Evolutionary conservation across 371 early-diverging fungal genomes (phyloP).

Genomic region (Gilbertella persicaria): DNA sequence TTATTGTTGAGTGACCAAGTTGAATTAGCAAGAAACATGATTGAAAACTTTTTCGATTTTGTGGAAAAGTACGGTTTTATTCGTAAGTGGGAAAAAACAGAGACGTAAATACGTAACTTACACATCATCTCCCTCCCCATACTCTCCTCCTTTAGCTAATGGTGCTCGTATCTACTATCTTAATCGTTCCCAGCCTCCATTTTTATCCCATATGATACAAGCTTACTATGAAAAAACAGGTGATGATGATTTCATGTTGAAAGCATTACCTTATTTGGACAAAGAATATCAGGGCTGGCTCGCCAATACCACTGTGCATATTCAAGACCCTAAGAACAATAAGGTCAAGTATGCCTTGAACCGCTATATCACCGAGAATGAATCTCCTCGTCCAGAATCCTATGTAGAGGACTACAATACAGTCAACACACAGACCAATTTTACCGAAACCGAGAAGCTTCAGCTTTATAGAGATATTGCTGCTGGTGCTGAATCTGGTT

Average conservation of each 20-base stretch:
- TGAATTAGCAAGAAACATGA: conserved; percentile 61
- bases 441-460: conserved; percentile 27
- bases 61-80: conserved; percentile 79
- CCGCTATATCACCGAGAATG: conserved; percentile 59
- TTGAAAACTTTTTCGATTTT: conserved; percentile 71
- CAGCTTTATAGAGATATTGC: conserved; percentile 71
- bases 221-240: conserved; percentile 58
- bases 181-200: conserved; percentile 88
- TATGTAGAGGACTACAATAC: conserved; percentile 71
- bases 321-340: conserved; percentile 22
- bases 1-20: conserved; percentile 66
- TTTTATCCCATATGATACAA: conserved; percentile 75
- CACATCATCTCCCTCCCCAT: too few relatives aligned
- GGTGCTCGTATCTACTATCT: conserved; percentile 87
- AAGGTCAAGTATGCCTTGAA: conserved; percentile 38
- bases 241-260: conserved; percentile 50
- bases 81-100: conserved; percentile 47
- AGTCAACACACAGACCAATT: conserved; percentile 41
- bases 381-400: conserved; percentile 78
- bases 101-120: background rate
- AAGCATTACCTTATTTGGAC: conserved; percentile 58
- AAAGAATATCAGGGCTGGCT: conserved; percentile 76
- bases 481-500: conserved; percentile 88
- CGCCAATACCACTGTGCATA: conserved; percentile 50
- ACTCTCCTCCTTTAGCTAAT: conserved; percentile 61